phyloP scores from a whole-genome alignment of 768 basidiomycete genomes.

The Ramaria rubella region DNA sequence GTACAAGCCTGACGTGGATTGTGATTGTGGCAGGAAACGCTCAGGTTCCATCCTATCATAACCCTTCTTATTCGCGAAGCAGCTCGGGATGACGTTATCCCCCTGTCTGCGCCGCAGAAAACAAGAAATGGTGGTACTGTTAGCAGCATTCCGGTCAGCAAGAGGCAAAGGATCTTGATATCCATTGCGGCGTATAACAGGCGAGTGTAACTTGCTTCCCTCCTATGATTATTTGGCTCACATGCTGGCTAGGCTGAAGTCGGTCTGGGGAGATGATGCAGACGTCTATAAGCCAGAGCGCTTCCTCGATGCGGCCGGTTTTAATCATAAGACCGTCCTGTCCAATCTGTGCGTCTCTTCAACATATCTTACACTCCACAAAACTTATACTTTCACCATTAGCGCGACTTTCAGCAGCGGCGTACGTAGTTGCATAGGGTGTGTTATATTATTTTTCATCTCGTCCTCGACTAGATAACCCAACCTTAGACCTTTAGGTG shows the following conservation, averaged over 20 bases:
- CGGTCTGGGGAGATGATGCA: constrained; percentile 30
- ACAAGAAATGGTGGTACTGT: constrained; percentile 19
- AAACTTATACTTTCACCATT: neutral
- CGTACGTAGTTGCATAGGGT: constrained; percentile 5
- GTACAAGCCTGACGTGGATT: neutral
- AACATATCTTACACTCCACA: neutral
- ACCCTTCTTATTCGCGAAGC: constrained; percentile 22
- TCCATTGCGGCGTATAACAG: constrained; percentile 26
- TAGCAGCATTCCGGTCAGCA: constrained; percentile 15
- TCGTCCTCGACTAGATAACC: neutral
- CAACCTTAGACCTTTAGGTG: constrained; percentile 8
- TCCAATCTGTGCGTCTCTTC: constrained; percentile 15
- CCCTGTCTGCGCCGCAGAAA: constrained; percentile 26
- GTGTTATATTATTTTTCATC: neutral
- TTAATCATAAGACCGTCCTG: constrained; percentile 15
- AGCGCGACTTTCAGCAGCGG: constrained; percentile 6
- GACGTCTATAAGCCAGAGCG: constrained; percentile 24
- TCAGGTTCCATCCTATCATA: constrained; percentile 29
- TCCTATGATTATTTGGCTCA: neutral
- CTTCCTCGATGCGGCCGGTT: constrained; percentile 16
- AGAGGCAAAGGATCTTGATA: constrained; percentile 15
- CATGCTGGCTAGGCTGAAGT: constrained; percentile 15
- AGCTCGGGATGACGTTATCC: constrained; percentile 26
- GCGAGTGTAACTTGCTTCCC: constrained; percentile 13
- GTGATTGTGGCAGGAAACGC: constrained; percentile 16